A percentile compares a stretch with the other conserved stretches of the same genome.
These are phyloP conservation scores for Kodamaea plutei DNA, from an alignment of 1,139 yeast genomes.

Conservation along the genomic window DNA sequence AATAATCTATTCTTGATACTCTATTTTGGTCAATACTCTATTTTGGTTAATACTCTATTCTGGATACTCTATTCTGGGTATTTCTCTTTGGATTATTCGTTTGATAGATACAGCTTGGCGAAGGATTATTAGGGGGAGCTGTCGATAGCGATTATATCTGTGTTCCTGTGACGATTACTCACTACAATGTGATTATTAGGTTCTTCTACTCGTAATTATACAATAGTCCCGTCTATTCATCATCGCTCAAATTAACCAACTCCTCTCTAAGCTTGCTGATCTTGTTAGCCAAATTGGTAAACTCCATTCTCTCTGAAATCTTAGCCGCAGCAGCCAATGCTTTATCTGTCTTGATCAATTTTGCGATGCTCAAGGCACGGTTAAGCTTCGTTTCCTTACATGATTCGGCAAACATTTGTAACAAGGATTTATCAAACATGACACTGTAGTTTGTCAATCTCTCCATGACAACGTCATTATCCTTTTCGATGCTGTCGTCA, in stretches of 20 bases:
- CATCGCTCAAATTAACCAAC: conserved; percentile 31
- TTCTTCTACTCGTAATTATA: no score
- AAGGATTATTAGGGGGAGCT: no score
- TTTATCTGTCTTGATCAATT: conserved; percentile 66
- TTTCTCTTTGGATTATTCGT: no score
- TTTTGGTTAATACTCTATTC: no score
- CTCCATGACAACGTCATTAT: conserved; percentile 41
- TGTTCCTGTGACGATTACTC: no score
- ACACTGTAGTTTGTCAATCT: conserved; percentile 48
- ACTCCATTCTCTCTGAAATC: conserved; percentile 77
- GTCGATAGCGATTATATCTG: no score
- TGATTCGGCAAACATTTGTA: conserved; percentile 72
- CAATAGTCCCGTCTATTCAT: no score
- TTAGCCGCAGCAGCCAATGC: conserved; percentile 81
- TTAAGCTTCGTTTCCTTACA: conserved; percentile 64
- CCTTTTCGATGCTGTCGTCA: conserved; percentile 30
- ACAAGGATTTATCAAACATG: conserved; percentile 65
- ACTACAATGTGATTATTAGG: no score
- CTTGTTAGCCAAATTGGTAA: conserved; percentile 59
- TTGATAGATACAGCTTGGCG: no score
- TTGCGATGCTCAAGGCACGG: conserved; percentile 68
- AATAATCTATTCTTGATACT: no score
- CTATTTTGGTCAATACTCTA: no score
- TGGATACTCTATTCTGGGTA: no score
- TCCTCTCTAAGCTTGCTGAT: conserved; percentile 63